Evolutionary conservation across 805 yeast genomes (phyloP).

Genomic region (Pichia eremophila): DNA sequence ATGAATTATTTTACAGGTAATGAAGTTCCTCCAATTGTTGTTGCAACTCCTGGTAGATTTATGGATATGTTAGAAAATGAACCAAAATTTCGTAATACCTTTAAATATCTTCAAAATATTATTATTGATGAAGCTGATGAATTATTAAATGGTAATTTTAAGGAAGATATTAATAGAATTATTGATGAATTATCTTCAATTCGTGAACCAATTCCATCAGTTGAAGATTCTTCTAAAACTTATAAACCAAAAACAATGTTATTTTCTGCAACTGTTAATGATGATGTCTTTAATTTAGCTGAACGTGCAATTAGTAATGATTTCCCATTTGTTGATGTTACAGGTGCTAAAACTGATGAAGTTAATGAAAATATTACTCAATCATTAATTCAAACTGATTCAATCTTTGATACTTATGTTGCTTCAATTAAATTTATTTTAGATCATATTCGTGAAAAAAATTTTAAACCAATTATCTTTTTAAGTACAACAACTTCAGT

Average conservation of each 20-base stretch:
- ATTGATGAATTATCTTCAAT: constrained; percentile 34
- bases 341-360: constrained; percentile 52
- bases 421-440: constrained; percentile 44
- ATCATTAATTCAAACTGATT: constrained; percentile 43
- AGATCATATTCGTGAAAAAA: constrained; percentile 21
- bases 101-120: constrained; percentile 48
- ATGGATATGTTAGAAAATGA: constrained; percentile 47
- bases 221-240: constrained; percentile 13
- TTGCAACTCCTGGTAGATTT: constrained; percentile 87
- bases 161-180: constrained; percentile 51
- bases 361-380: constrained; percentile 74
- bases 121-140: constrained; percentile 92
- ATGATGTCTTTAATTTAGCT: constrained; percentile 59
- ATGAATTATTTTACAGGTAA: constrained; percentile 9
- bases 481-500: constrained; percentile 69
- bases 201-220: constrained; percentile 16
- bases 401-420: constrained; percentile 48
- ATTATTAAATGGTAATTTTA: constrained; percentile 73
- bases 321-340: constrained; percentile 54
- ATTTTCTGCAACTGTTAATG: constrained; percentile 83
- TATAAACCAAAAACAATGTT: constrained; percentile 51
- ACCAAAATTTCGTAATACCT: constrained; percentile 33
- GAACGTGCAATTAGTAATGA: constrained; percentile 40
- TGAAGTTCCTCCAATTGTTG: constrained; percentile 50
- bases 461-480: constrained; percentile 75